Percentiles rank a stretch among this genome's conserved stretches.
Conservation (phyloP, 148 eudicot species). For the Persicaria maculosa region DNA sequence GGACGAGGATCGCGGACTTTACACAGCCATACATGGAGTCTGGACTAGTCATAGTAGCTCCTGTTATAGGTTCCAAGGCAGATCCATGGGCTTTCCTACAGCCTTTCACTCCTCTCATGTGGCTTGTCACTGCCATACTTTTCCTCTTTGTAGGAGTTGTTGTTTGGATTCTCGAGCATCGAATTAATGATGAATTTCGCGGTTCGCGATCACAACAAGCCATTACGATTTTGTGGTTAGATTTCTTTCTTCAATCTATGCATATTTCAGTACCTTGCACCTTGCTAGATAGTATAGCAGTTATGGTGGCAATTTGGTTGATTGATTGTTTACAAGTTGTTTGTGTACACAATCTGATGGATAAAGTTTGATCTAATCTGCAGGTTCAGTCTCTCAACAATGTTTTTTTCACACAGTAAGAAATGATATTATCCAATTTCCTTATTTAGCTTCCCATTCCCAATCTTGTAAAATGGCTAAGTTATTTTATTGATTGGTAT, state of each 20-base stretch:
- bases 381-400: conserved; percentile 98
- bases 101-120: conserved; percentile 59
- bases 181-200: conserved; percentile 60
- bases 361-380: conserved; percentile 16
- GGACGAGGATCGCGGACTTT: conserved; percentile 78
- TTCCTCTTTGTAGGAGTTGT: conserved; percentile 61
- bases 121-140: conserved; percentile 53
- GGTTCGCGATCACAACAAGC: conserved; percentile 74
- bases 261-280: neutral
- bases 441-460: conserved; percentile 6
- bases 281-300: too few species aligned
- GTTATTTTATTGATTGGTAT: neutral
- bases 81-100: conserved; percentile 67
- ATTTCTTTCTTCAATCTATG: conserved; percentile 6
- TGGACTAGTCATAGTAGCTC: conserved; percentile 61
- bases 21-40: conserved; percentile 74
- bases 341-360: neutral
- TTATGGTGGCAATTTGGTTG: too few species aligned
- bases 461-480: too few species aligned
- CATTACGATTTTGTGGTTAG: conserved; percentile 60
- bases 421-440: conserved; percentile 13
- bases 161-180: conserved; percentile 83
- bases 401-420: conserved; percentile 95
- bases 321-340: too few species aligned
- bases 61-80: conserved; percentile 37